Evolutionary conservation across 1,284 basidiomycete genomes (phyloP).

Genomic region (Pascua sp.): DNA sequence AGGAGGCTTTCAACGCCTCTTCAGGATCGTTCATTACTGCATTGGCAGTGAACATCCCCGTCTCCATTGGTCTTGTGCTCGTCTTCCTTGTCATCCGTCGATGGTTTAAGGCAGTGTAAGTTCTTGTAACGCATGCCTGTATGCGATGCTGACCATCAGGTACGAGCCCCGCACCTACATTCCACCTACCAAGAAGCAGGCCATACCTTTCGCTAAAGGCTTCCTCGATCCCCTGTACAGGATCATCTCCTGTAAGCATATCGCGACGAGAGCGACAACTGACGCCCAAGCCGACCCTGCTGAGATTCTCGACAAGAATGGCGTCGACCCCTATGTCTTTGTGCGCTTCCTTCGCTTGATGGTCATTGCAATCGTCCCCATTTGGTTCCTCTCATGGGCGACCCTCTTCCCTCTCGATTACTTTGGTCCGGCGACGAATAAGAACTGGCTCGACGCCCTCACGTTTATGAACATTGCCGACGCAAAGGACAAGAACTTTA

Average conservation of each 20-base stretch:
- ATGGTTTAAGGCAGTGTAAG: slow-evolving; percentile 46
- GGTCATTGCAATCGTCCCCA: slow-evolving; percentile 63
- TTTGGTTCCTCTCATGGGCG: slow-evolving; percentile 60
- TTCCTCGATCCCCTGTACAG: slow-evolving; percentile 36
- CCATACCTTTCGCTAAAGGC: slow-evolving; percentile 29
- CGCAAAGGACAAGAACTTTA: slow-evolving; percentile 16
- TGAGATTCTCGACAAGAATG: slow-evolving; percentile 52
- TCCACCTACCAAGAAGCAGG: slow-evolving; percentile 43
- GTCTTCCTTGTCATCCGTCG: slow-evolving; percentile 61
- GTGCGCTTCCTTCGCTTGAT: slow-evolving; percentile 63
- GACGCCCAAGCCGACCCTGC: slow-evolving; percentile 41
- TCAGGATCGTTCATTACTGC: slow-evolving; percentile 68
- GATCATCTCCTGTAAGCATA: slow-evolving; percentile 21
- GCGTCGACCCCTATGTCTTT: slow-evolving; percentile 69
- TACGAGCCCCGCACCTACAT: slow-evolving; percentile 75
- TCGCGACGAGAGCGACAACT: background rate
- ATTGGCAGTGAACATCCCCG: slow-evolving; percentile 55
- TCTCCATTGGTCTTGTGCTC: slow-evolving; percentile 59
- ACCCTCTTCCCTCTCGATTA: slow-evolving; percentile 63
- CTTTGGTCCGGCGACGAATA: slow-evolving; percentile 48
- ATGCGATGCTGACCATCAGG: slow-evolving; percentile 14
- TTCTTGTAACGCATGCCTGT: background rate
- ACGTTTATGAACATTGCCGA: slow-evolving; percentile 54
- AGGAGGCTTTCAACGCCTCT: slow-evolving; percentile 26
- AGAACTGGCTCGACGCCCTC: slow-evolving; percentile 54